A percentile compares a stretch with the other conserved stretches of the same genome.
Conservation (phyloP, 208 protist genomes). For the Trichomonas vaginalis region DNA sequence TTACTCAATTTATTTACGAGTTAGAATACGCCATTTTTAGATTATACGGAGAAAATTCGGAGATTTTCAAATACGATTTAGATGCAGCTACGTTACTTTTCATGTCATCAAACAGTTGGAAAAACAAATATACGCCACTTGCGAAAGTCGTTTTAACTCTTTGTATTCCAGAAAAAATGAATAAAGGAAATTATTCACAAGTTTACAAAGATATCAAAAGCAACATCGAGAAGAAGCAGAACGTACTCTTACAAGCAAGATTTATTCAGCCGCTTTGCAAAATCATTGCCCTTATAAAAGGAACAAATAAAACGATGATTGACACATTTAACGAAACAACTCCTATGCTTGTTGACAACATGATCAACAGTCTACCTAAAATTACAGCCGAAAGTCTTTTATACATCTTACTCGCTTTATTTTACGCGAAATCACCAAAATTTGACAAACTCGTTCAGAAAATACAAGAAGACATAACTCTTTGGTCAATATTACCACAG, state of each 20-base stretch:
- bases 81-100: background rate
- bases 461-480: background rate
- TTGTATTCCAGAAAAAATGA: background rate
- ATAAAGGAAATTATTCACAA: background rate
- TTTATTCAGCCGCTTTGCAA: background rate
- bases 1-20: background rate
- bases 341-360: background rate
- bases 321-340: background rate
- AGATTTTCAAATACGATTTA: background rate
- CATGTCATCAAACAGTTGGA: background rate
- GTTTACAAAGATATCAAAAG: background rate
- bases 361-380: background rate
- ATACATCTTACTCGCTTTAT: background rate
- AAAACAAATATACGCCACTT: background rate
- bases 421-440: background rate
- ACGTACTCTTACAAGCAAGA: background rate
- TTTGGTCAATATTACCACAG: background rate
- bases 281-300: background rate
- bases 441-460: background rate
- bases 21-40: background rate
- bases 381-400: background rate
- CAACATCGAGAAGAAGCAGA: background rate
- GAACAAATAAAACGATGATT: background rate
- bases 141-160: background rate
- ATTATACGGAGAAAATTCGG: background rate